Evolutionary conservation across 148 eudicot genomes (phyloP), one percentile per base, ranked within the genome.

Genomic region (Pharnaceum exiguum): DNA sequence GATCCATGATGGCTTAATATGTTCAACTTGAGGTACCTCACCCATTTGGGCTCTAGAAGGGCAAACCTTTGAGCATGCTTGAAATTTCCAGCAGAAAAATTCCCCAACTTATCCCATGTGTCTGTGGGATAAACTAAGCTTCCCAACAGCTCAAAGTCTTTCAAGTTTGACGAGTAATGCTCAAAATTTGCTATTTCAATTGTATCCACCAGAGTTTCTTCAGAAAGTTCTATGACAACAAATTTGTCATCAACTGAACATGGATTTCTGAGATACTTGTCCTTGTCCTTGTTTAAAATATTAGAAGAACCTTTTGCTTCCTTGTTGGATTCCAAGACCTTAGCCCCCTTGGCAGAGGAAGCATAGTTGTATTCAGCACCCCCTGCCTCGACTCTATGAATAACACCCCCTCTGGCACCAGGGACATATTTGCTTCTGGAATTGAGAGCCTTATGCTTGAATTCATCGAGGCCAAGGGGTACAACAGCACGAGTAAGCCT

Each of bases 351-450:
- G 33, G 89, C 80, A 40, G 85, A 65, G 59, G 99, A 83, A 63
- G 99, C 99, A 72, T 88, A 93, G 55, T 93, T 93, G 72, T 93
- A 93, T 47, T 79, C 96, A 23, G 67, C 70, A 35, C 99, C 99
- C 64, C 95, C 96, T 43, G 99, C 95, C 74, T 93, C 99, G 51
- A 83, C 56, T 67, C 96, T 75, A 59, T 89, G 96, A 59, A 71
- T 79, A 38, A 89, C 74, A 66, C 72, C 62, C 59, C 89, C 95
- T 18, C 72, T 74, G 42, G 67, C 75, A 64, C 85, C 99, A 56
- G 76, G 61, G 38, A 70, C 57, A 53, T 75, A 30, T 32, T 51
- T 63, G 58, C 50, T 79, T 62, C 54, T 81, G 43, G 95, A 75
- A 69, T 68, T 85, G 42, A 81, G 75, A 32, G 90, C 96, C 76